These are phyloP conservation scores for Verticillium albo-atrum DNA, from an alignment of 2,329 filamentous ascomycete genomes.

Conservation along the genomic window DNA sequence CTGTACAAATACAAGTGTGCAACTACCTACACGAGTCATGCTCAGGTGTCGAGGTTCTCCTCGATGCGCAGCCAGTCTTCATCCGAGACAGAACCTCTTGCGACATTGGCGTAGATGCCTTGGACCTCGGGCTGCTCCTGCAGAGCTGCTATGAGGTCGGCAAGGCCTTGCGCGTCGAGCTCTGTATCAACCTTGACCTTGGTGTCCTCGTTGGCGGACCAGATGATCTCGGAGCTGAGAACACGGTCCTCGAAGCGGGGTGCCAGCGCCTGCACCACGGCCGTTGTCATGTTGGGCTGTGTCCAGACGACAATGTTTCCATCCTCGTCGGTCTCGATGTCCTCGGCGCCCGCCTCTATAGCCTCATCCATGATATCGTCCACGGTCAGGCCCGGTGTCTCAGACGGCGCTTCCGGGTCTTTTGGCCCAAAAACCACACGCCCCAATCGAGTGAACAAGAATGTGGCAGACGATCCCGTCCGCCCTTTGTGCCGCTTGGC, in stretches of 20 bases:
- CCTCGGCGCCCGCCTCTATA: slow-evolving; percentile 78
- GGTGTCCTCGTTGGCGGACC: slow-evolving; percentile 78
- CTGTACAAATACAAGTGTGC: neutral
- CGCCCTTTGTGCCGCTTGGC: slow-evolving; percentile 70
- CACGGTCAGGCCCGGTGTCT: slow-evolving; percentile 38
- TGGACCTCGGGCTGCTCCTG: slow-evolving; percentile 70
- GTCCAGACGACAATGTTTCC: slow-evolving; percentile 13
- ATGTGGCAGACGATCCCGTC: slow-evolving; percentile 65
- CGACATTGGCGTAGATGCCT: slow-evolving; percentile 71
- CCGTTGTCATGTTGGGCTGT: slow-evolving; percentile 12
- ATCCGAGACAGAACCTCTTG: slow-evolving; percentile 44
- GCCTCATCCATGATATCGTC: slow-evolving; percentile 76
- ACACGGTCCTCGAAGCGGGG: slow-evolving; percentile 59
- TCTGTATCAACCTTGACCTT: slow-evolving; percentile 58
- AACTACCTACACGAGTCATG: neutral
- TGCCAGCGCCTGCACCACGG: slow-evolving; percentile 9
- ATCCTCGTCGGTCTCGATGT: slow-evolving; percentile 46
- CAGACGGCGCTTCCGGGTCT: slow-evolving; percentile 33
- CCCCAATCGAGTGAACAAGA: slow-evolving; percentile 81
- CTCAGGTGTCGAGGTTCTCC: slow-evolving; percentile 33
- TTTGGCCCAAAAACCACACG: slow-evolving; percentile 59
- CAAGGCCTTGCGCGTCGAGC: slow-evolving; percentile 51
- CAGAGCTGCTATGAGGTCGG: slow-evolving; percentile 53
- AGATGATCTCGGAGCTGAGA: slow-evolving; percentile 75
- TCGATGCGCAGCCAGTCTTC: slow-evolving; percentile 51